phyloP scores from a whole-genome alignment of 73 alveolate species.

The Paramecium octaurelia region DNA sequence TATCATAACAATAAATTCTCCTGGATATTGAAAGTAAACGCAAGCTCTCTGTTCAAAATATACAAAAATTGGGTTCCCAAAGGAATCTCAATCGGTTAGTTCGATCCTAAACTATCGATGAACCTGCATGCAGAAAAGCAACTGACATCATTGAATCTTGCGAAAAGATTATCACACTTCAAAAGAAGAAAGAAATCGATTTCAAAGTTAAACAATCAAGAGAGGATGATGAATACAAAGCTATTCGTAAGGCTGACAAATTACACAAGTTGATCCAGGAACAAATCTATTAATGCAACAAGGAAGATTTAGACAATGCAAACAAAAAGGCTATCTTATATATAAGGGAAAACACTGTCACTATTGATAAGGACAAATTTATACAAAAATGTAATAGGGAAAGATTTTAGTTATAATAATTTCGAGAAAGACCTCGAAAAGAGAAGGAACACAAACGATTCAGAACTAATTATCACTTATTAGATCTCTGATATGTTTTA shows the following conservation, averaged over 20 bases:
- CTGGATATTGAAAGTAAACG: background rate
- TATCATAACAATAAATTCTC: background rate
- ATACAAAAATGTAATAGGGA: background rate
- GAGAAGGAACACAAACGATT: background rate
- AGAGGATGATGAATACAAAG: background rate
- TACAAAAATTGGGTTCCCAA: background rate
- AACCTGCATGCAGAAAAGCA: background rate
- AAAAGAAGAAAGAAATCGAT: background rate
- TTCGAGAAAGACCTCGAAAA: background rate
- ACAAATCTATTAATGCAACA: background rate
- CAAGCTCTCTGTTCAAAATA: background rate
- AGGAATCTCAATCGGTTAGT: background rate
- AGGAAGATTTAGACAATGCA: background rate
- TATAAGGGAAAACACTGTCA: background rate
- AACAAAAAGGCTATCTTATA: background rate
- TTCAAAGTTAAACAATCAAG: background rate
- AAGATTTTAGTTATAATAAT: background rate
- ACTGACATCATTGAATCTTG: background rate
- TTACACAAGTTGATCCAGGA: background rate
- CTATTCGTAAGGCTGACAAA: slow-evolving; percentile 4
- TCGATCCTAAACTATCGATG: background rate
- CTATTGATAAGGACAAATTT: background rate
- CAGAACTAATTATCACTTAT: background rate
- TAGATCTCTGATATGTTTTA: background rate
- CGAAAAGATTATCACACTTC: background rate